These are phyloP conservation scores for Aspergillus homomorphus DNA, from an alignment of 495 filamentous ascomycete species.

Conservation along the genomic window DNA sequence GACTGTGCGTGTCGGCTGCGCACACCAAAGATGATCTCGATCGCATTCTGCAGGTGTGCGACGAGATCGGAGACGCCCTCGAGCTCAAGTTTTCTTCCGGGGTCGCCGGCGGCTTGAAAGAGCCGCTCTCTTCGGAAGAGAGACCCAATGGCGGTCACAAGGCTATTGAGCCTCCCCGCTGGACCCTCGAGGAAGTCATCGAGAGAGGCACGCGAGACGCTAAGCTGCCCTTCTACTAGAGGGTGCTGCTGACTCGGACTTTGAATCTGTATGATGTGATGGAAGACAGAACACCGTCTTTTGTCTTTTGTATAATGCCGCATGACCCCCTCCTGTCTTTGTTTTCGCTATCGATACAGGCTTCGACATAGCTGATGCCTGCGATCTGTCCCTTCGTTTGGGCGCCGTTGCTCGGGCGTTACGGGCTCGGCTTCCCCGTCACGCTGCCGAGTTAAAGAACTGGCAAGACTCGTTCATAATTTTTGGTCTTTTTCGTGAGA, in stretches of 20 bases:
- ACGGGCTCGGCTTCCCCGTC: background rate
- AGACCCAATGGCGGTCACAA: constrained; percentile 11
- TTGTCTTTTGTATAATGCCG: background rate
- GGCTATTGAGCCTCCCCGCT: constrained; percentile 29
- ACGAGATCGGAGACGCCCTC: constrained; percentile 76
- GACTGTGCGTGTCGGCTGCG: constrained; percentile 83
- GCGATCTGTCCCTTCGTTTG: background rate
- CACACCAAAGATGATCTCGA: constrained; percentile 94
- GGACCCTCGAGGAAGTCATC: constrained; percentile 34
- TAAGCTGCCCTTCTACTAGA: constrained; percentile 34
- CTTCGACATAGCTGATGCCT: background rate
- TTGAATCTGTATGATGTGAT: background rate
- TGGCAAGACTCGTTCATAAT: background rate
- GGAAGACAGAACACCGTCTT: background rate
- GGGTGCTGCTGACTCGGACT: no score
- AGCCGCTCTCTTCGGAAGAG: constrained; percentile 59
- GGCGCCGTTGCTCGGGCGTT: background rate
- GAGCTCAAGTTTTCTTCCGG: constrained; percentile 87
- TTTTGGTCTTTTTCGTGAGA: background rate
- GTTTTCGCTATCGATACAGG: background rate
- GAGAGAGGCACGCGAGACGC: constrained; percentile 33
- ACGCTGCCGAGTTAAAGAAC: background rate
- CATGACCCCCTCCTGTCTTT: constrained; percentile 2
- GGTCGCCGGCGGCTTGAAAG: constrained; percentile 68
- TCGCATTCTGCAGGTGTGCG: constrained; percentile 74